phyloP scores from a whole-genome alignment of 495 filamentous ascomycete species.

The Oidiodendron maius region DNA sequence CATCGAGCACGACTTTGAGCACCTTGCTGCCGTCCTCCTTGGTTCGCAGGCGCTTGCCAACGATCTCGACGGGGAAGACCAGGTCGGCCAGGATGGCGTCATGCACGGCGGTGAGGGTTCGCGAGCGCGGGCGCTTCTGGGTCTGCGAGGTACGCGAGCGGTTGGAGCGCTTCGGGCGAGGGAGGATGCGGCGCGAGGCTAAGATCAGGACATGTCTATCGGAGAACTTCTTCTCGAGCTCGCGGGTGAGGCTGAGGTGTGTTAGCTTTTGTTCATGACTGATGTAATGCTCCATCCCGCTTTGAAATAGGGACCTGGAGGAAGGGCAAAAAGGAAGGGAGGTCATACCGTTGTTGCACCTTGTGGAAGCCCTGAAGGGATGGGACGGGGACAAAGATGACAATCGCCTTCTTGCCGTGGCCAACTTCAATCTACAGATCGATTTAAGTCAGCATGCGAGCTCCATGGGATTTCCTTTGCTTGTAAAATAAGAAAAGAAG shows the following conservation, averaged over 20 bases:
- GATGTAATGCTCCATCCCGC: neutral
- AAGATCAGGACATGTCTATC: constrained; percentile 99
- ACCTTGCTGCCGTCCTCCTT: constrained; percentile 96
- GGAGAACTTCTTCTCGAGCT: constrained; percentile 99
- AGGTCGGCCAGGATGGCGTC: constrained; percentile 93
- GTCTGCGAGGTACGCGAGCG: constrained; percentile 88
- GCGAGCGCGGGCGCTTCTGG: constrained; percentile 96
- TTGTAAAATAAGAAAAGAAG: constrained; percentile 17
- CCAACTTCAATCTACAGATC: constrained; percentile 93
- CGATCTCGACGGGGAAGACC: constrained; percentile 99
- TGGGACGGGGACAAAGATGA: constrained; percentile 99
- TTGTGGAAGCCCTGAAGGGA: constrained; percentile 93
- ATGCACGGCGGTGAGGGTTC: constrained; percentile 96
- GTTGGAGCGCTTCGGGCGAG: constrained; percentile 91
- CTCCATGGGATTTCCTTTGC: constrained; percentile 44
- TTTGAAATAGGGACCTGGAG: neutral
- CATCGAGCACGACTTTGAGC: constrained; percentile 95
- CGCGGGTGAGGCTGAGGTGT: constrained; percentile 81
- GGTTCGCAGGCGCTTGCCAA: constrained; percentile 94
- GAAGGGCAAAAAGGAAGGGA: neutral
- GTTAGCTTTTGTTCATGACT: neutral
- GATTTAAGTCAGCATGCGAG: constrained; percentile 63
- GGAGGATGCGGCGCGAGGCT: constrained; percentile 96
- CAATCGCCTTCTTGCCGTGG: constrained; percentile 99
- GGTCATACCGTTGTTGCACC: constrained; percentile 91